Conservation (phyloP, 106 monocot genomes). For the Gastrodia elata region DNA sequence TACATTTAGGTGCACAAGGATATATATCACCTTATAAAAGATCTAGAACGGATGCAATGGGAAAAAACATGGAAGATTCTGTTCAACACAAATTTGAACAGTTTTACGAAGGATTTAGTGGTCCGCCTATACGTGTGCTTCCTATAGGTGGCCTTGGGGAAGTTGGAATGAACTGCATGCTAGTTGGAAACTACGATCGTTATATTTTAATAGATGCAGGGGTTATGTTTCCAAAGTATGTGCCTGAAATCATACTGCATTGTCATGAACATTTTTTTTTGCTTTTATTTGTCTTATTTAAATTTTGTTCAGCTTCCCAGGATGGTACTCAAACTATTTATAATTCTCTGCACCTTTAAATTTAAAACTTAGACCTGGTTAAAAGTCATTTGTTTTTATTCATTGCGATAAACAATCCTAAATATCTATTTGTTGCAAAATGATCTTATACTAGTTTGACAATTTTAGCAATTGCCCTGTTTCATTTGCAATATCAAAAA, state of each 20-base stretch:
- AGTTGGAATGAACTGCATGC: slow-evolving; percentile 99
- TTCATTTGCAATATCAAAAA: no score
- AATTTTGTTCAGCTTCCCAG: background rate
- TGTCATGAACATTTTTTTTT: background rate
- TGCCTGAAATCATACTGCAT: slow-evolving; percentile 9
- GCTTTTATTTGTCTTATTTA: background rate
- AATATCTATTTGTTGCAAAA: background rate
- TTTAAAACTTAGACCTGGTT: background rate
- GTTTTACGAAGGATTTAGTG: slow-evolving; percentile 92
- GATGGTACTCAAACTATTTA: background rate
- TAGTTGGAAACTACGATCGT: slow-evolving; percentile 90
- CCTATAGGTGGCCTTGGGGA: slow-evolving; percentile 97
- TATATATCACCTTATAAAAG: slow-evolving; percentile 42
- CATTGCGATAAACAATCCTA: background rate
- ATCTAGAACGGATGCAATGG: slow-evolving; percentile 51
- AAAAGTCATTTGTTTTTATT: background rate
- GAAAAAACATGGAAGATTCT: slow-evolving; percentile 95
- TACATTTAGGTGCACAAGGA: slow-evolving; percentile 34
- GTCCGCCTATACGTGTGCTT: slow-evolving; percentile 89
- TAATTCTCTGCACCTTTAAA: background rate
- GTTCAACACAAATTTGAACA: slow-evolving; percentile 90
- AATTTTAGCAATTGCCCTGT: no score
- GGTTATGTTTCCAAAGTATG: slow-evolving; percentile 99
- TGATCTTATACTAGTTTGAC: no score
- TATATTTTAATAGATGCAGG: slow-evolving; percentile 97